These are phyloP conservation scores for Dioszegia aurantiaca DNA, from an alignment of 768 basidiomycete species.

Conservation along the genomic window DNA sequence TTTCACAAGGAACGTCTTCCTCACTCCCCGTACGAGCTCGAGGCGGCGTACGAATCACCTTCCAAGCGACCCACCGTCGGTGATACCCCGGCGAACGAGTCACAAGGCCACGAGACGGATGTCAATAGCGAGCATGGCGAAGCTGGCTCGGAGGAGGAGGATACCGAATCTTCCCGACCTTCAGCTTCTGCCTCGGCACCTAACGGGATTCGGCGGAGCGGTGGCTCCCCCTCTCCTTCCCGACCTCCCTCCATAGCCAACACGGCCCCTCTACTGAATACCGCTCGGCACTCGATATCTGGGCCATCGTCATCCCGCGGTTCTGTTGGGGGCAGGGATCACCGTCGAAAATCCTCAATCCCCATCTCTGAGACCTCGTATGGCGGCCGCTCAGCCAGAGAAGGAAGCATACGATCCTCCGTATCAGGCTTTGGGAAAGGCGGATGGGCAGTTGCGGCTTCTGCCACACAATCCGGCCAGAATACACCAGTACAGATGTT, in stretches of 20 bases:
- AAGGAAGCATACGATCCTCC: constrained; percentile 27
- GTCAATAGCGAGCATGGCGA: constrained; percentile 27
- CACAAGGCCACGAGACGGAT: constrained; percentile 17
- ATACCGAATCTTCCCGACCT: constrained; percentile 17
- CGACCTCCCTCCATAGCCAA: constrained; percentile 16
- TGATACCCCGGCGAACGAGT: background rate
- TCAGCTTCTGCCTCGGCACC: background rate
- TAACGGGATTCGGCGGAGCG: background rate
- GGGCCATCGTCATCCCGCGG: constrained; percentile 19
- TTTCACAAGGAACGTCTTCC: constrained; percentile 31
- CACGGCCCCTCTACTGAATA: background rate
- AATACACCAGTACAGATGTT: constrained; percentile 35
- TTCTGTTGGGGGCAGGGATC: constrained; percentile 27
- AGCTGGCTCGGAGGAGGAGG: constrained; percentile 30
- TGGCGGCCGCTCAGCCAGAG: constrained; percentile 25
- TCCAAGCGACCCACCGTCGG: background rate
- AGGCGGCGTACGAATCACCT: background rate
- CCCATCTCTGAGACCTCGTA: constrained; percentile 28
- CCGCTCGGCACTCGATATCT: constrained; percentile 15
- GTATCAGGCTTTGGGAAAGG: constrained; percentile 41
- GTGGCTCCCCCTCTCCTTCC: constrained; percentile 13
- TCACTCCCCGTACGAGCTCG: background rate
- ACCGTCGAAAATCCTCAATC: constrained; percentile 15
- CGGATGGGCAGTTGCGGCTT: constrained; percentile 43
- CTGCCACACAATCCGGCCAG: constrained; percentile 20